Evolutionary conservation across 306 rosid species (phyloP).

Genomic region (Sindora glabra): DNA sequence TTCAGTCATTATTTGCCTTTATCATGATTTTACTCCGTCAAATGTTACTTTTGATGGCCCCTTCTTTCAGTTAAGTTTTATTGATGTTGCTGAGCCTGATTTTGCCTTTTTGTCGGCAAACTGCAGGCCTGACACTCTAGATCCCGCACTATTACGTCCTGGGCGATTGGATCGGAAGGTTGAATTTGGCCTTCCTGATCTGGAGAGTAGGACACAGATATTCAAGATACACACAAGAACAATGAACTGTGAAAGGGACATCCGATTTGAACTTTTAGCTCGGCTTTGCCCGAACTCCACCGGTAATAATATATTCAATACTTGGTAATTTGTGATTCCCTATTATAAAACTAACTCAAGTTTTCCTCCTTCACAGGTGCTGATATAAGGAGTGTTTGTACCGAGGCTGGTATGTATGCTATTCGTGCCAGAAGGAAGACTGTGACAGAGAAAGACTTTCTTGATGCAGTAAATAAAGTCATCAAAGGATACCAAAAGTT

Average conservation of each 20-base stretch:
- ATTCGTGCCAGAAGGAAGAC: constrained; percentile 98
- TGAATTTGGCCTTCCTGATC: constrained; percentile 97
- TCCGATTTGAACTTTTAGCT: constrained; percentile 89
- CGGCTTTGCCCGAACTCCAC: constrained; percentile 98
- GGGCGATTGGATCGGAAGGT: constrained; percentile 97
- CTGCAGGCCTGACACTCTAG: constrained; percentile 95
- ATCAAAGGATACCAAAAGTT: constrained; percentile 97
- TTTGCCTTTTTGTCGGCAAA: not conserved
- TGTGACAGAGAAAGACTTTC: constrained; percentile 94
- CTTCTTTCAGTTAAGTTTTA: not conserved
- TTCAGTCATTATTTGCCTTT: not conserved
- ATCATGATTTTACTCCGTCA: too few relatives aligned
- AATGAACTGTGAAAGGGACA: constrained; percentile 94
- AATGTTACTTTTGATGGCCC: too few relatives aligned
- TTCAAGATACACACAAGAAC: constrained; percentile 97
- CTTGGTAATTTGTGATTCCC: not conserved
- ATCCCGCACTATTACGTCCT: constrained; percentile 91
- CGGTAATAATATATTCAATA: constrained; percentile 34
- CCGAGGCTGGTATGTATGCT: constrained; percentile 99
- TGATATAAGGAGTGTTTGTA: constrained; percentile 95
- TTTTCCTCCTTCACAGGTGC: constrained; percentile 54
- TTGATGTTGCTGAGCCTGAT: too few relatives aligned
- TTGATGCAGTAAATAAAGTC: constrained; percentile 96
- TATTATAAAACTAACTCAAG: constrained; percentile 12
- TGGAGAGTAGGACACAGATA: constrained; percentile 95